Evolutionary conservation across 495 filamentous ascomycete genomes (phyloP), one percentile per base, ranked within the genome.

Genomic region (Lasiosphaeria ovina): DNA sequence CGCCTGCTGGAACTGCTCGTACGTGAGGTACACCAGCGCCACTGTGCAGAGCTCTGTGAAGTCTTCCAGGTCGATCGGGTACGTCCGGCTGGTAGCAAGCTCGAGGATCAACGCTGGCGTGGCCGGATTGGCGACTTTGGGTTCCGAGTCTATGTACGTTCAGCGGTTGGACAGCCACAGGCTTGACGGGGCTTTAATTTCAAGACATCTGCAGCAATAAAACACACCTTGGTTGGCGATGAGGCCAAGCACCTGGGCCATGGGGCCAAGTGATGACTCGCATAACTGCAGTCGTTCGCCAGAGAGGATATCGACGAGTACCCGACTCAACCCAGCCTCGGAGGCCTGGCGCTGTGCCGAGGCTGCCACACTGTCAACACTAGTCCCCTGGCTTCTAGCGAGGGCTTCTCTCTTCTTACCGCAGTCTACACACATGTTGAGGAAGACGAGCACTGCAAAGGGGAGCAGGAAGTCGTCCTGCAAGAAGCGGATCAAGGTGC

Each of bases 341-440:
- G 72, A 82, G 9, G 79, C 80, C 45, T 82, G 76, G 34, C 73
- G 58, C 62, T 86, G 84, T 34, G 84, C 81, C 36, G 80, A 77
- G 61, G 82, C 84, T 79, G 44, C 10, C 14, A 51, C 4, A n/a
- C 11, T 70, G 62, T 68, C 35, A 69, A 66, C 53, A 70, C 31
- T 8, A 11, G 54, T 16, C 16, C 48, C 35, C 6, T 3, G 11
- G 32, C 24, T n/a, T 16, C 34, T 35, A 1, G 44, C 0, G 31
- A 12, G 38, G 5, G 16, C 3, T 51, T 38, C 6, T 32, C 35
- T 34, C 38, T 12, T 31, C 75, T 70, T 74, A 92, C 90, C 85
- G 69, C 84, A 90, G 65, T 92, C 89, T 58, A 89, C 78, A 65
- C 86, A 86, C 57, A 91, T 81, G 62, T 94, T 94, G 69, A 82